phyloP scores from a whole-genome alignment of 1,284 basidiomycete species.

The Ceratobasidium papillatum region DNA sequence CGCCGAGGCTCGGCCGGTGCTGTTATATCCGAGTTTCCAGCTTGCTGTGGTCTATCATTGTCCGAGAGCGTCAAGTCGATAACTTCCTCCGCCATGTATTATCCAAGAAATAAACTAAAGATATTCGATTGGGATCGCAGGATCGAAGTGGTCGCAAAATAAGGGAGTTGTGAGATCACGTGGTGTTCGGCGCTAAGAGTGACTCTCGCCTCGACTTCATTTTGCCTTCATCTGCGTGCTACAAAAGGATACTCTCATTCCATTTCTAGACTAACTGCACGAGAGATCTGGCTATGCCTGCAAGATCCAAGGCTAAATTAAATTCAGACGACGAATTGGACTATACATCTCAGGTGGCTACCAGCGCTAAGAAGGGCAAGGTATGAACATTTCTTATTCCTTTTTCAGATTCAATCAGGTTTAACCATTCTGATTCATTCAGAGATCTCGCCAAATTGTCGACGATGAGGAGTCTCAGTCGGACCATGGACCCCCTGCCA shows the following conservation, averaged over 20 bases:
- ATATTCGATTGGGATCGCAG: neutral
- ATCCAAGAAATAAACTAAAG: neutral
- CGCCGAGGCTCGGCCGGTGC: neutral
- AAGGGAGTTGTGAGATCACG: slow-evolving; percentile 4
- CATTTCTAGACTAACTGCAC: neutral
- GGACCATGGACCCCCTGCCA: slow-evolving; percentile 9
- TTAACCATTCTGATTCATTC: neutral
- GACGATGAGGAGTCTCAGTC: slow-evolving; percentile 13
- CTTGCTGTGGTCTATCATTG: neutral
- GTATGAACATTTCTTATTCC: neutral
- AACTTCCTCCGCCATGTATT: slow-evolving; percentile 9
- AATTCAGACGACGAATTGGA: slow-evolving; percentile 24
- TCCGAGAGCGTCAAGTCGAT: slow-evolving; percentile 27
- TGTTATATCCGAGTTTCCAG: neutral
- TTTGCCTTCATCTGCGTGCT: neutral
- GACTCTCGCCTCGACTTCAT: neutral
- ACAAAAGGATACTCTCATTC: neutral
- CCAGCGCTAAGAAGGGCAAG: slow-evolving; percentile 32
- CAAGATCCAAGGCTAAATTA: slow-evolving; percentile 5
- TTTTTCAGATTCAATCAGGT: neutral
- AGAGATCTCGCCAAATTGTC: slow-evolving; percentile 28
- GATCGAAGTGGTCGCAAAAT: slow-evolving; percentile 10
- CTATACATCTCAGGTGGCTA: slow-evolving; percentile 18
- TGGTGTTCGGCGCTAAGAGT: neutral
- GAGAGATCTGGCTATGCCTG: neutral